Evolutionary conservation across 2,329 filamentous ascomycete species (phyloP).

Genomic region (Phialophora macrospora): DNA sequence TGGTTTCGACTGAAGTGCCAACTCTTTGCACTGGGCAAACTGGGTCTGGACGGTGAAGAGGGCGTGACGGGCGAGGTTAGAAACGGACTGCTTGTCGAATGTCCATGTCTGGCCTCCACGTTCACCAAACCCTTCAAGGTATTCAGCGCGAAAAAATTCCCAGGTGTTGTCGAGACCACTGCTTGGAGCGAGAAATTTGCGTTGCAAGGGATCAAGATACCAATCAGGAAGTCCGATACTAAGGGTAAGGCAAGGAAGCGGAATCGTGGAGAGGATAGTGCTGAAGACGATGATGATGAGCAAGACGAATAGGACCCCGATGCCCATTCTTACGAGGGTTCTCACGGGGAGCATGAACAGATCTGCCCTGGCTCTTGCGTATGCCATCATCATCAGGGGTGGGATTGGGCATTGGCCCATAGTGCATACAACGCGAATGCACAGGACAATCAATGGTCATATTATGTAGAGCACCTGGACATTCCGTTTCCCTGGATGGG

Average conservation of each 20-base stretch:
- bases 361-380: not conserved
- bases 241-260: constrained; percentile 51
- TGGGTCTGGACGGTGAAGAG: constrained; percentile 18
- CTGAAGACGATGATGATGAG: constrained; percentile 14
- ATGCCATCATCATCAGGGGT: not conserved
- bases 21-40: constrained; percentile 80
- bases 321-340: not conserved
- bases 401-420: not conserved
- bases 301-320: constrained; percentile 2
- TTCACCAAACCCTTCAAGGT: constrained; percentile 92
- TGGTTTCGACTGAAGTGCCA: constrained; percentile 79
- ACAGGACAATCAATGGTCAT: not conserved
- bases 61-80: not conserved
- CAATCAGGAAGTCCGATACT: constrained; percentile 79
- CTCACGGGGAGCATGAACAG: not conserved
- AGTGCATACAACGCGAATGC: not conserved
- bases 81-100: constrained; percentile 26
- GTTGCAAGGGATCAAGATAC: constrained; percentile 92
- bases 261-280: constrained; percentile 39
- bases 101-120: constrained; percentile 77
- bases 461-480: not conserved
- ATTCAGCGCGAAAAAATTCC: constrained; percentile 97
- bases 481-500: not conserved
- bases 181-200: constrained; percentile 90
- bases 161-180: constrained; percentile 94